Evolutionary conservation across 2,329 filamentous ascomycete genomes (phyloP).

Genomic region (Pyrenochaeta sp.): DNA sequence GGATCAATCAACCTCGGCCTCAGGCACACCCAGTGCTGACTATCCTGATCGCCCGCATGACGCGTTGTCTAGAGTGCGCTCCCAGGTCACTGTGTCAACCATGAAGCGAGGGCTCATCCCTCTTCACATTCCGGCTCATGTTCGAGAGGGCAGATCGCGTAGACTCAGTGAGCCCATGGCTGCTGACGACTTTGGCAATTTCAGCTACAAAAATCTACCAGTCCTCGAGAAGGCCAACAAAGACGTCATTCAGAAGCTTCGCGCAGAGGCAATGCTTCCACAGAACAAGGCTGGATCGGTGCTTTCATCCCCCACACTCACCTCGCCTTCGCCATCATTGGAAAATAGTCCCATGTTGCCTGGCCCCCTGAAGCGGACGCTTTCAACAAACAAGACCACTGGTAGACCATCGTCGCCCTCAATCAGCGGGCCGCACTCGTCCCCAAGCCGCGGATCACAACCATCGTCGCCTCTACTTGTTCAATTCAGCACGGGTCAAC

Average conservation of each 20-base stretch:
- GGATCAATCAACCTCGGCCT: constrained; percentile 81
- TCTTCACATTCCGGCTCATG: constrained; percentile 93
- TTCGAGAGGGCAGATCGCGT: constrained; percentile 86
- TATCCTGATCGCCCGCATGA: constrained; percentile 93
- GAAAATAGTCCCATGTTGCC: constrained; percentile 87
- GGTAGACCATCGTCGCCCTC: constrained; percentile 85
- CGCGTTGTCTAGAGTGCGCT: constrained; percentile 86
- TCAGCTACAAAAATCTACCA: constrained; percentile 96
- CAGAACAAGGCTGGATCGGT: constrained; percentile 61
- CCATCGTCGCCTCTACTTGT: constrained; percentile 92
- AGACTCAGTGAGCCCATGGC: constrained; percentile 89
- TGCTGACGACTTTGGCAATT: constrained; percentile 93
- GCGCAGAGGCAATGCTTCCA: constrained; percentile 84
- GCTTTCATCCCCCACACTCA: constrained; percentile 52
- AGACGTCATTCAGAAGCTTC: constrained; percentile 95
- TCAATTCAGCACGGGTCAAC: constrained; percentile 88
- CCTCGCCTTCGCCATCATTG: constrained; percentile 70
- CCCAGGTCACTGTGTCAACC: constrained; percentile 80
- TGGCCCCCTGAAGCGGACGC: constrained; percentile 79
- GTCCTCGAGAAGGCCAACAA: constrained; percentile 98
- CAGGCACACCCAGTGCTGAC: constrained; percentile 73
- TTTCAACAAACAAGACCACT: constrained; percentile 81
- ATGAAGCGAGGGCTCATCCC: constrained; percentile 94
- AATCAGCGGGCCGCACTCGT: constrained; percentile 80
- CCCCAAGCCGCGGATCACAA: constrained; percentile 84